Evolutionary conservation across 2,329 filamentous ascomycete genomes (phyloP).

Genomic region (Claviceps citrina): DNA sequence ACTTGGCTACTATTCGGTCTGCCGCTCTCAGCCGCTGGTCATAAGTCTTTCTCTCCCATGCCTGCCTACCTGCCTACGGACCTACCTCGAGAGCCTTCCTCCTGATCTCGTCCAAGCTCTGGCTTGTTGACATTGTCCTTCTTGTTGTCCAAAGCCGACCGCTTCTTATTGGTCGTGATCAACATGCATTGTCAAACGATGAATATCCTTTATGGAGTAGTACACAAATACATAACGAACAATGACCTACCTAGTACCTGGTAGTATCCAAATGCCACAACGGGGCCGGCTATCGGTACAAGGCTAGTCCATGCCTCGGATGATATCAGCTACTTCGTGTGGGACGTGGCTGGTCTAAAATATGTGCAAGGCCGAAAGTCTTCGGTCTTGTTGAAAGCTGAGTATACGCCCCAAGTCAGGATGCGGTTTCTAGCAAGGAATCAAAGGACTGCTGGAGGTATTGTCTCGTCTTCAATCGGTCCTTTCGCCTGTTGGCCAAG

Average conservation of each 20-base stretch:
- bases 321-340: neutral
- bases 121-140: neutral
- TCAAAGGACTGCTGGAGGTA: neutral
- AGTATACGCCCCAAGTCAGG: neutral
- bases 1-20: neutral
- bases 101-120: neutral
- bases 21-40: neutral
- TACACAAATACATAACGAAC: neutral
- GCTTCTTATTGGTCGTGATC: no score
- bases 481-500: neutral
- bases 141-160: neutral
- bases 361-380: slow-evolving; percentile 6
- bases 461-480: neutral
- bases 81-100: neutral
- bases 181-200: no score
- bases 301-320: neutral
- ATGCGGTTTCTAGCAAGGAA: neutral
- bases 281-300: neutral
- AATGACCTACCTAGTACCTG: no score
- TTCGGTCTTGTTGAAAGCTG: slow-evolving; percentile 4
- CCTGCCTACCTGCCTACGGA: neutral
- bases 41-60: neutral
- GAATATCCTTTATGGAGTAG: neutral
- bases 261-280: neutral
- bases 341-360: neutral